Conservation (phyloP, 2,329 filamentous ascomycete genomes). For the Colletotrichum cereale region DNA sequence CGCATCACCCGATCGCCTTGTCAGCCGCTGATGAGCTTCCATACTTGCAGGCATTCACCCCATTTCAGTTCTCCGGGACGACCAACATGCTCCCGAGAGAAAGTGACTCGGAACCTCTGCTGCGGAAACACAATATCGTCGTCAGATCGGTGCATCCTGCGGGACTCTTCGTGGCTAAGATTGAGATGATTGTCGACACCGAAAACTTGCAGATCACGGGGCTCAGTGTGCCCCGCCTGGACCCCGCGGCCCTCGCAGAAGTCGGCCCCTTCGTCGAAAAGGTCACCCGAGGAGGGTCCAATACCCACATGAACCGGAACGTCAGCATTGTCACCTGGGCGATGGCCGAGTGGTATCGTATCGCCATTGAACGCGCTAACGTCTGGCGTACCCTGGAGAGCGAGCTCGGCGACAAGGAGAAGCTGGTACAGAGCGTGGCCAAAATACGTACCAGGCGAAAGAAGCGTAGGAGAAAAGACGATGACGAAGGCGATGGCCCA, state of each 20-base stretch:
- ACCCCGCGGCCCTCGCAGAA: conserved; percentile 70
- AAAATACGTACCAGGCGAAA: conserved; percentile 46
- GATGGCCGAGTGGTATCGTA: conserved; percentile 75
- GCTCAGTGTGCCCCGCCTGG: conserved; percentile 67
- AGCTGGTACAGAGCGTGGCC: conserved; percentile 47
- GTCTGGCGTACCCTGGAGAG: conserved; percentile 70
- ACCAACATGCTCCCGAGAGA: conserved; percentile 59
- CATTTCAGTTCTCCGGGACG: conserved; percentile 71
- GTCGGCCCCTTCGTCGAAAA: conserved; percentile 65
- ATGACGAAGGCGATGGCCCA: conserved; percentile 39
- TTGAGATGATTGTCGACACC: conserved; percentile 72
- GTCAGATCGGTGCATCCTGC: conserved; percentile 59
- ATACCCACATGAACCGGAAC: conserved; percentile 66
- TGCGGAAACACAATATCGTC: conserved; percentile 69
- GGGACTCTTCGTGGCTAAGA: conserved; percentile 68
- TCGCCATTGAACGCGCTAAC: conserved; percentile 70
- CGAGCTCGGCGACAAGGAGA: conserved; percentile 57
- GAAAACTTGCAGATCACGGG: conserved; percentile 62
- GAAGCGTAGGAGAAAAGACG: conserved; percentile 42
- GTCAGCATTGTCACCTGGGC: conserved; percentile 74
- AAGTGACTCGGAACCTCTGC: conserved; percentile 48
- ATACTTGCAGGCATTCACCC: conserved; percentile 78
- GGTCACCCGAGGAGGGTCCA: conserved; percentile 53
- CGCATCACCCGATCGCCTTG: conserved; percentile 75
- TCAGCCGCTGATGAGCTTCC: conserved; percentile 74